Percentiles rank a stretch among this genome's conserved stretches.
phyloP scores from a whole-genome alignment of 768 basidiomycete genomes.

The Leccinum longicurvipes region DNA sequence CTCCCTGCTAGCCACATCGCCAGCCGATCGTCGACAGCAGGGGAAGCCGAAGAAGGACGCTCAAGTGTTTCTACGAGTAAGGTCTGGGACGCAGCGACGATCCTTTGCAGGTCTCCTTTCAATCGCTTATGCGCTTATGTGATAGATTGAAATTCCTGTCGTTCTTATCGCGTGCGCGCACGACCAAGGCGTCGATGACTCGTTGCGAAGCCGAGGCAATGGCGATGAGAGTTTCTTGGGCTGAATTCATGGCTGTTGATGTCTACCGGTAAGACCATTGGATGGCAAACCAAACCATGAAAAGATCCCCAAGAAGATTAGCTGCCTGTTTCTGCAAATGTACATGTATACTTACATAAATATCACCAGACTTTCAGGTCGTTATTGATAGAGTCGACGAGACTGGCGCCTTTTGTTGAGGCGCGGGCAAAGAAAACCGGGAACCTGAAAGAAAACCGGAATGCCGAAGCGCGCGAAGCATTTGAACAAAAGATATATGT shows the following conservation, averaged over 20 bases:
- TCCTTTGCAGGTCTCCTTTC: background rate
- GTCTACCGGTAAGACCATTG: background rate
- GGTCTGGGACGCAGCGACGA: background rate
- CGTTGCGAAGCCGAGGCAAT: background rate
- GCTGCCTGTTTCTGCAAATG: background rate
- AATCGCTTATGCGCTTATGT: background rate
- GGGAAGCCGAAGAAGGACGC: background rate
- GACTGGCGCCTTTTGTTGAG: too few species aligned
- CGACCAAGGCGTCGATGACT: background rate
- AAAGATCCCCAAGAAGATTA: background rate
- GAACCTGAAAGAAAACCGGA: background rate
- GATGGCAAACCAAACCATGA: background rate
- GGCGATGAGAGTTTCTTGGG: background rate
- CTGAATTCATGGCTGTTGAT: background rate
- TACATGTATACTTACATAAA: background rate
- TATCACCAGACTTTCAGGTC: background rate
- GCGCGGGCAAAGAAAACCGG: background rate
- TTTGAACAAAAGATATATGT: too few species aligned
- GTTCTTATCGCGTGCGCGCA: background rate
- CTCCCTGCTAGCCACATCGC: background rate
- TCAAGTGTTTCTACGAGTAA: background rate
- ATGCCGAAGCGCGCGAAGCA: too few species aligned
- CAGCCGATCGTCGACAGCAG: background rate
- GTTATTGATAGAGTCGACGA: background rate
- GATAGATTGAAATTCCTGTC: background rate